Conservation (phyloP, 208 protist genomes). For the Strigomonas culicis region DNA sequence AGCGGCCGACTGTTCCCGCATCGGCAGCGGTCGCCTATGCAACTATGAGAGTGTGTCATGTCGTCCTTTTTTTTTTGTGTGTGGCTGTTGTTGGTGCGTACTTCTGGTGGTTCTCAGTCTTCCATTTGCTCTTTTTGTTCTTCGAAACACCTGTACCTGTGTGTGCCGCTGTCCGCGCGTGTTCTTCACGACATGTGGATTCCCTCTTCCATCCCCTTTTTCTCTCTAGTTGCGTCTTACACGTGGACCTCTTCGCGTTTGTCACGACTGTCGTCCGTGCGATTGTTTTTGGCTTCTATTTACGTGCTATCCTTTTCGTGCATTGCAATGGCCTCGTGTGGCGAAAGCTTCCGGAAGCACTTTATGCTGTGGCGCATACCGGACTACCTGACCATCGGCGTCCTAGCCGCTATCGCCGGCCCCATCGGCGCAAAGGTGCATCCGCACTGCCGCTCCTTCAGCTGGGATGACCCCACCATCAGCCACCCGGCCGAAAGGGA, state of each 20-base stretch:
- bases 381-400: conserved; percentile 31
- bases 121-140: conserved; percentile 1
- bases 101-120: not conserved
- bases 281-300: conserved; percentile 5
- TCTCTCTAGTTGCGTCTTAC: too few species aligned
- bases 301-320: too few species aligned
- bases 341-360: conserved; percentile 1
- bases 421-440: conserved; percentile 15
- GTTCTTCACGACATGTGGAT: not conserved
- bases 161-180: not conserved
- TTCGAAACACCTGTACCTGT: conserved; percentile 2
- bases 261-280: too few species aligned
- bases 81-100: too few species aligned
- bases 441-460: conserved; percentile 42
- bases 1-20: not conserved
- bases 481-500: conserved; percentile 22
- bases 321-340: not conserved
- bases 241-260: too few species aligned
- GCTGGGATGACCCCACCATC: conserved; percentile 48
- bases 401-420: conserved; percentile 17
- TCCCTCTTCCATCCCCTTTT: not conserved
- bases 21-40: too few species aligned
- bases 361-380: conserved; percentile 24
- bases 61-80: too few species aligned
- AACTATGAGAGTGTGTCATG: too few species aligned